Evolutionary conservation across 1,284 basidiomycete genomes (phyloP), one percentile per base, ranked within the genome.

Genomic region (Heterobasidion irregulare): DNA sequence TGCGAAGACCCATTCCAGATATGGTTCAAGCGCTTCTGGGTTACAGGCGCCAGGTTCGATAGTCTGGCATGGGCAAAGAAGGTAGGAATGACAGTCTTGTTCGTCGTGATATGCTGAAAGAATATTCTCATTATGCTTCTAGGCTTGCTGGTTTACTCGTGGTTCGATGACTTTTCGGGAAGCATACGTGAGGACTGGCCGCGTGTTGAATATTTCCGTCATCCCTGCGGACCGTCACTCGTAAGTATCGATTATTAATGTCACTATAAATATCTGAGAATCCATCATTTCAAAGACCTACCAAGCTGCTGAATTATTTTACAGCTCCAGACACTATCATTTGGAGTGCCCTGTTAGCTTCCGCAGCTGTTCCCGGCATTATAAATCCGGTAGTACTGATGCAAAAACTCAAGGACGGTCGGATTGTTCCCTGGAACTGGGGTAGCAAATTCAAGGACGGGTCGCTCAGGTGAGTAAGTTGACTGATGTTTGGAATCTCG

Each of bases 161-260:
- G 97, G 97, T 4, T 94, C 90, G 0, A 83, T 93, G 79, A 99
- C 96, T 0, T 99, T 99, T 74, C 83, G 84, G 54, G 97, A 99
- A 67, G 96, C 96, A 0, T 98, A 96, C 65, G 75, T 93, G 66
- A 80, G 89, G 60, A 99, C 97, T 0, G 96, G 97, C 26, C 80
- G 92, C 56, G 92, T 94, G 41, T 75, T 99, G 38, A 99, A 98
- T 68, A 86, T 99, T 47, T 95, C 92, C 13, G 97, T 99, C 46
- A 90, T 98, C 48, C 95, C 94, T 6, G 87, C 91, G 34, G 94
- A 96, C 67, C 82, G 89, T n/a, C 92, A 98, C 71, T 92, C 90
- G 86, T 92, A 64, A 70, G 85, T 74, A 35, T 44, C 15, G 41
- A 26, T 26, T 26, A 51, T 45, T 19, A 43, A 19, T 43, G 26